phyloP scores from a whole-genome alignment of 2,329 filamentous ascomycete genomes.

The Botrytis tulipae region DNA sequence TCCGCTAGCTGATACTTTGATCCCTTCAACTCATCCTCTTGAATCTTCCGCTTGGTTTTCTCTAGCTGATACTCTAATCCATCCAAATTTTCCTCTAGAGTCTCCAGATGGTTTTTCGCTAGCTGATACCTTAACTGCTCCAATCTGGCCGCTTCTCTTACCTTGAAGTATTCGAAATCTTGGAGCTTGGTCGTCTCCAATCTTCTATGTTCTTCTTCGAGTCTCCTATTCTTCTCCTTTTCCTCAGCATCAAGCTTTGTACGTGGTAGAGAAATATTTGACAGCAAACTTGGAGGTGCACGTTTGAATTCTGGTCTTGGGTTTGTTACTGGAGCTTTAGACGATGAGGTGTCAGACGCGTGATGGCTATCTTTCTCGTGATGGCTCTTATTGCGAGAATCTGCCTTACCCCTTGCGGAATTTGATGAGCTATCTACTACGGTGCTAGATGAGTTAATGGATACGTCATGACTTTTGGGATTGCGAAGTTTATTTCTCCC shows the following conservation, averaged over 20 bases:
- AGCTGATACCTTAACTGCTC: neutral
- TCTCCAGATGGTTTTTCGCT: too few species aligned
- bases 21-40: too few species aligned
- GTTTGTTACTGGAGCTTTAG: neutral
- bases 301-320: neutral
- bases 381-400: neutral
- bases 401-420: neutral
- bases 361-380: neutral
- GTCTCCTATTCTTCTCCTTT: neutral
- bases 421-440: neutral
- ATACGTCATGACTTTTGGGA: neutral
- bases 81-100: too few species aligned
- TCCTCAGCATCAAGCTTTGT: neutral
- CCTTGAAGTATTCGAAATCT: neutral
- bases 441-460: neutral
- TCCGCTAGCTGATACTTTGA: too few species aligned
- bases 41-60: too few species aligned
- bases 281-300: neutral
- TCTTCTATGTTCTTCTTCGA: neutral
- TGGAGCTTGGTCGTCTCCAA: neutral
- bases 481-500: neutral
- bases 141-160: rapidly evolving
- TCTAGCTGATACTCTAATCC: too few species aligned
- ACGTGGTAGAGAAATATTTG: neutral
- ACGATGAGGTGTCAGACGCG: neutral